A percentile compares a stretch with the other conserved stretches of the same genome.
phyloP scores from a whole-genome alignment of 177 flowering plant species.

The Telopea speciosissima region DNA sequence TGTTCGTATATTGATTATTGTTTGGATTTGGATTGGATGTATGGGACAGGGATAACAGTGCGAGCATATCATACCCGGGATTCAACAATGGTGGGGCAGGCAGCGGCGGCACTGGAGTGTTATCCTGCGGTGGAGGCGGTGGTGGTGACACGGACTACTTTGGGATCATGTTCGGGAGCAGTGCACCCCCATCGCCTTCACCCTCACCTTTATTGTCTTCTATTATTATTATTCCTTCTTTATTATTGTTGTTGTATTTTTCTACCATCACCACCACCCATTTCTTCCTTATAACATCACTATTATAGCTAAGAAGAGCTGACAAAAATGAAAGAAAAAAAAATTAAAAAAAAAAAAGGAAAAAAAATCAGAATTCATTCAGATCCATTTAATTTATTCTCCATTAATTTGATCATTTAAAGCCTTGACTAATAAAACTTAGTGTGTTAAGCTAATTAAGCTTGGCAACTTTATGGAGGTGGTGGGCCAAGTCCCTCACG shows the following conservation, averaged over 20 bases:
- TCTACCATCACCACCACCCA: conserved; percentile 20
- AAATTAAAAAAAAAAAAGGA: background rate
- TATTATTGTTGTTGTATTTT: conserved; percentile 24
- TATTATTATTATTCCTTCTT: conserved; percentile 12
- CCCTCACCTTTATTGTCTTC: conserved; percentile 6
- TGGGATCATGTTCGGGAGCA: conserved; percentile 50
- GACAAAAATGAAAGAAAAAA: background rate
- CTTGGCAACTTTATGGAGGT: too few relatives aligned
- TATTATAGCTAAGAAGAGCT: background rate
- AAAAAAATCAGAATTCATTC: background rate
- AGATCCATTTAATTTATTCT: too few relatives aligned
- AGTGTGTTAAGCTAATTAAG: too few relatives aligned
- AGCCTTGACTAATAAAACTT: too few relatives aligned
- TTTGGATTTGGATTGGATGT: background rate
- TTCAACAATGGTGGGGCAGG: conserved; percentile 24
- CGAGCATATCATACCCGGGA: conserved; percentile 26
- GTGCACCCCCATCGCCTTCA: conserved; percentile 22
- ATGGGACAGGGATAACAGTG: conserved; percentile 27
- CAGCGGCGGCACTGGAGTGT: conserved; percentile 4
- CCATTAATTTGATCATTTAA: too few relatives aligned
- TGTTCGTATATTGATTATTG: too few relatives aligned
- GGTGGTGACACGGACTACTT: conserved; percentile 28
- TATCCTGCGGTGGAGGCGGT: conserved; percentile 14
- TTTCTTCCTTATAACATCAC: background rate
- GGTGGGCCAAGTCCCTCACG: too few relatives aligned